Conservation (phyloP, 1,139 yeast species). For the Spathaspora sp. region DNA sequence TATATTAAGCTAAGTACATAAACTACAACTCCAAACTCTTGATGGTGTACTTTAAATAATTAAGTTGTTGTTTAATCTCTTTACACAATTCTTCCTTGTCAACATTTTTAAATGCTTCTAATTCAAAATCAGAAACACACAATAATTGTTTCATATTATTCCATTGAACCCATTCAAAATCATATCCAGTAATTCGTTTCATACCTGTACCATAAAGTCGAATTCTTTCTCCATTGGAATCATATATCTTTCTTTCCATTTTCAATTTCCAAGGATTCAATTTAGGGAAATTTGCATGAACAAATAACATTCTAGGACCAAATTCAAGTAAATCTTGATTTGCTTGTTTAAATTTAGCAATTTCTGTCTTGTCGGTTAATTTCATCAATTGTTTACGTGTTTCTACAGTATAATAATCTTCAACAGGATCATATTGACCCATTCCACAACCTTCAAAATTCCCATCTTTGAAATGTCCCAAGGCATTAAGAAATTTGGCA, state of each 20-base stretch:
- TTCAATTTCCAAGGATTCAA: constrained; percentile 57
- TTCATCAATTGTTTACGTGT: constrained; percentile 7
- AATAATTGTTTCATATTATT: constrained; percentile 54
- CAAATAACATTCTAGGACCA: constrained; percentile 50
- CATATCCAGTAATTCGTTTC: constrained; percentile 51
- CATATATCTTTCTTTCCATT: constrained; percentile 38
- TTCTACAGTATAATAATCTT: constrained; percentile 40
- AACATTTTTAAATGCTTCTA: constrained; percentile 47
- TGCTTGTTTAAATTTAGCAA: constrained; percentile 13
- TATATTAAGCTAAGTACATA: not conserved
- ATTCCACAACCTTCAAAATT: constrained; percentile 64
- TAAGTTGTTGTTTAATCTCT: constrained; percentile 48
- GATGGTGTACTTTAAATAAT: constrained; percentile 36
- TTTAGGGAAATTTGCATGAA: constrained; percentile 68
- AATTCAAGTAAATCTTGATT: constrained; percentile 17
- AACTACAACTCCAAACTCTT: constrained; percentile 5
- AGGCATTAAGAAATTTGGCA: constrained; percentile 52
- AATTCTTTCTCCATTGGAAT: constrained; percentile 42
- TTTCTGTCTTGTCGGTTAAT: constrained; percentile 13
- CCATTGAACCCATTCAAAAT: constrained; percentile 65
- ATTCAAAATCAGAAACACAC: constrained; percentile 51
- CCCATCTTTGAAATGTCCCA: constrained; percentile 48
- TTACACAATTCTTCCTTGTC: constrained; percentile 43
- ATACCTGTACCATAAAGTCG: constrained; percentile 57
- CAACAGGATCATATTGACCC: constrained; percentile 71